phyloP scores from a whole-genome alignment of 2,329 filamentous ascomycete genomes.

The Colletotrichum limetticola region DNA sequence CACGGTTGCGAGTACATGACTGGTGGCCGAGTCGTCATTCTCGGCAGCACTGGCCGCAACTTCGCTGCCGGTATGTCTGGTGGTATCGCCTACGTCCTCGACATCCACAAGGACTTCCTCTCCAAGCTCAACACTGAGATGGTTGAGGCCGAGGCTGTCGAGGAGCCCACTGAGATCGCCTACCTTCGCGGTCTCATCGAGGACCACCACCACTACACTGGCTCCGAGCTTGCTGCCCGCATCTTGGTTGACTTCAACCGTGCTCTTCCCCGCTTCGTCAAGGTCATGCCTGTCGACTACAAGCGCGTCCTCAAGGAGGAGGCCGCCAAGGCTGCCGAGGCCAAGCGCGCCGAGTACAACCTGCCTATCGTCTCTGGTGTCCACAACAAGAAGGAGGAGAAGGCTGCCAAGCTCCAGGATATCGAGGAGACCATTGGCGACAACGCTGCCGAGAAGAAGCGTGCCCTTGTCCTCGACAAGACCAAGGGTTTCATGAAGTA shows the following conservation, averaged over 20 bases:
- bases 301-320: conserved; percentile 92
- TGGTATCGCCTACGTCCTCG: conserved; percentile 94
- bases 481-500: conserved; percentile 99
- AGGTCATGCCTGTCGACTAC: conserved; percentile 94
- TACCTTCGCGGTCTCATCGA: conserved; percentile 92
- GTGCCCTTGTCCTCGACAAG: conserved; percentile 94
- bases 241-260: conserved; percentile 96
- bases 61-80: conserved; percentile 99
- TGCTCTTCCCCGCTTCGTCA: conserved; percentile 89
- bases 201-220: conserved; percentile 98
- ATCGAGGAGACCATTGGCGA: conserved; percentile 94
- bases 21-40: conserved; percentile 87
- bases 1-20: conserved; percentile 99
- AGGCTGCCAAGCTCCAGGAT: conserved; percentile 77
- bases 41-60: conserved; percentile 92
- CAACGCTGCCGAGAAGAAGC: conserved; percentile 87
- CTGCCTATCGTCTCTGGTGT: conserved; percentile 80
- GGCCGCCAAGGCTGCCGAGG: conserved; percentile 84
- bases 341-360: conserved; percentile 85
- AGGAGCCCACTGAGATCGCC: conserved; percentile 89
- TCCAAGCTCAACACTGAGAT: conserved; percentile 97
- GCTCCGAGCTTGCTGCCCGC: conserved; percentile 91
- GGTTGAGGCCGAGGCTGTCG: conserved; percentile 88
- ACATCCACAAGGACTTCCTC: conserved; percentile 89
- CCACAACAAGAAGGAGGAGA: conserved; percentile 72